These are phyloP conservation scores for Vigna reflexopilosa DNA, from an alignment of 306 rosid genomes.

Conservation along the genomic window DNA sequence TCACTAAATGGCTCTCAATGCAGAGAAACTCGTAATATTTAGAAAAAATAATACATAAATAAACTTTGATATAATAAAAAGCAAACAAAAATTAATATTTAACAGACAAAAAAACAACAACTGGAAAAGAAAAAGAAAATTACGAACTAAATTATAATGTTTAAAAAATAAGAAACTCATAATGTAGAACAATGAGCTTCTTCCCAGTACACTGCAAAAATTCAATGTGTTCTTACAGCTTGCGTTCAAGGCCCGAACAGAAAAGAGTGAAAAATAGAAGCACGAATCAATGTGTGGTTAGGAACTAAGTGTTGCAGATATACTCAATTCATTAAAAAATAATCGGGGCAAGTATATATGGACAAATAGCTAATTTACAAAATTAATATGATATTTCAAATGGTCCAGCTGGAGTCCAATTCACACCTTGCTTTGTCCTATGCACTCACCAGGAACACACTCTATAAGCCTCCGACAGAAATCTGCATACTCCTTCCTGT, in stretches of 20 bases:
- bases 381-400: conserved; percentile 57
- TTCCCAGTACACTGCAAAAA: background rate
- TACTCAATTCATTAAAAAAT: conserved; percentile 19
- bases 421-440: conserved; percentile 65
- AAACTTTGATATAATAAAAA: background rate
- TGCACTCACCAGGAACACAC: conserved; percentile 65
- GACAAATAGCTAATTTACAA: conserved; percentile 41
- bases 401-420: conserved; percentile 66
- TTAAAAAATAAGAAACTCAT: background rate
- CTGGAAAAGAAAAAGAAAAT: background rate
- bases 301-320: conserved; percentile 30
- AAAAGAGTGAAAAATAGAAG: background rate
- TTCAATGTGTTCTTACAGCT: conserved; percentile 15
- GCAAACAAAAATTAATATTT: background rate
- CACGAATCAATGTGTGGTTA: background rate
- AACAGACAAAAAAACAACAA: background rate
- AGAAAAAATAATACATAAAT: background rate
- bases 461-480: conserved; percentile 64
- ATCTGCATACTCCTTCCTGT: conserved; percentile 63
- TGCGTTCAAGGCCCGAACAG: conserved; percentile 5
- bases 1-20: background rate
- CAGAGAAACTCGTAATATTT: background rate
- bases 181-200: background rate
- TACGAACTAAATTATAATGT: background rate
- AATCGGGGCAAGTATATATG: conserved; percentile 33